Percentiles rank a stretch among this genome's conserved stretches.
These are phyloP conservation scores for Corymbia calophylla DNA, from an alignment of 441 rosid genomes.

Conservation along the genomic window DNA sequence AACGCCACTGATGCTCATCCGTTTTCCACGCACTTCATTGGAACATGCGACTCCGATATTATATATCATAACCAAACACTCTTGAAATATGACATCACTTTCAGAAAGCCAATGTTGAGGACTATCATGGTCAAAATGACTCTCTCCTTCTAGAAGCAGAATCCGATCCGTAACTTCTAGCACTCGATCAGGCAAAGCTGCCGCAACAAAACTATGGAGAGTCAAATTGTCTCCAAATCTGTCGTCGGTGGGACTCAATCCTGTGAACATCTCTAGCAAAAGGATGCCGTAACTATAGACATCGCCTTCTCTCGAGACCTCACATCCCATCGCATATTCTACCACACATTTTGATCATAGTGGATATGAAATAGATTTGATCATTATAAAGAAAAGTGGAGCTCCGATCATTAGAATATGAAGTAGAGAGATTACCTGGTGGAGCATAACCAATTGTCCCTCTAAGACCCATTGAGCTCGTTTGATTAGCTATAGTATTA, in stretches of 20 bases:
- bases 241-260: not conserved
- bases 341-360: not conserved
- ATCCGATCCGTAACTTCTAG: not conserved
- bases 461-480: not conserved
- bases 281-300: not conserved
- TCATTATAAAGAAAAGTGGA: not conserved
- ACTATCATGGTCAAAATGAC: not conserved
- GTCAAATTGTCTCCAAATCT: not conserved
- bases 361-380: not conserved
- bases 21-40: not conserved
- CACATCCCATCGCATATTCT: not conserved
- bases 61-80: not conserved
- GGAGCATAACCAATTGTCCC: not conserved
- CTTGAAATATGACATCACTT: not conserved
- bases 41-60: not conserved
- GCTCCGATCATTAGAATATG: not conserved
- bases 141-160: not conserved
- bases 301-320: not conserved
- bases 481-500: not conserved
- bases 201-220: fast-evolving
- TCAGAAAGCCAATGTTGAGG: not conserved
- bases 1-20: not conserved
- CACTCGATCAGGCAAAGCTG: not conserved
- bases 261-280: not conserved
- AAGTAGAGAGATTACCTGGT: not conserved